Conservation (phyloP, 2,329 filamentous ascomycete genomes). For the Beauveria asiatica region DNA sequence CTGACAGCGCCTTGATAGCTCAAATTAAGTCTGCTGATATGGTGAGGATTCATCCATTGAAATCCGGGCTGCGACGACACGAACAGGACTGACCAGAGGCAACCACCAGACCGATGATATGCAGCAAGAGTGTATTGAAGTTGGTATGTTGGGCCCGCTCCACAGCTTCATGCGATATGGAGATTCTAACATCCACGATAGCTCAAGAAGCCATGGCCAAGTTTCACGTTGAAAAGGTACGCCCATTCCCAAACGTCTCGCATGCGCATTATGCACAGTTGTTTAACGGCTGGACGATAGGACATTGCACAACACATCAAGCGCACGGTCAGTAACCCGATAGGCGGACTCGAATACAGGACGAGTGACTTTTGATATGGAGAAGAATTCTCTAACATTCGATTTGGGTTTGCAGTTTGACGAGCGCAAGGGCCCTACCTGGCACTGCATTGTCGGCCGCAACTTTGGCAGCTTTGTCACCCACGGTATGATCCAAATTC, state of each 20-base stretch:
- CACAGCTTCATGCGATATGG: slow-evolving; percentile 3
- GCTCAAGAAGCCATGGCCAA: slow-evolving; percentile 57
- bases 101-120: slow-evolving; percentile 77
- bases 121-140: slow-evolving; percentile 91
- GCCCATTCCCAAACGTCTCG: background rate
- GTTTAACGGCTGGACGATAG: slow-evolving; percentile 37
- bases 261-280: background rate
- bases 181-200: slow-evolving; percentile 19
- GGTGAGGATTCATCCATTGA: slow-evolving; percentile 46
- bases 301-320: slow-evolving; percentile 96
- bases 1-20: slow-evolving; percentile 42
- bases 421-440: slow-evolving; percentile 91
- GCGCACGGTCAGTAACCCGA: slow-evolving; percentile 58
- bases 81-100: slow-evolving; percentile 22
- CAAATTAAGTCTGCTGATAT: slow-evolving; percentile 98
- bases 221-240: slow-evolving; percentile 53
- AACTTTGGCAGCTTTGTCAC: slow-evolving; percentile 99
- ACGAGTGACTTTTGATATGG: background rate
- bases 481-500: slow-evolving; percentile 57
- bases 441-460: slow-evolving; percentile 97
- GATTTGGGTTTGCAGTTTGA: slow-evolving; percentile 62
- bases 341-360: background rate
- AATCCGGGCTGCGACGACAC: slow-evolving; percentile 9
- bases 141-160: slow-evolving; percentile 50
- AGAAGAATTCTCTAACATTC: background rate